Evolutionary conservation across 768 basidiomycete species (phyloP).

Genomic region (Psilocybe tampanensis): DNA sequence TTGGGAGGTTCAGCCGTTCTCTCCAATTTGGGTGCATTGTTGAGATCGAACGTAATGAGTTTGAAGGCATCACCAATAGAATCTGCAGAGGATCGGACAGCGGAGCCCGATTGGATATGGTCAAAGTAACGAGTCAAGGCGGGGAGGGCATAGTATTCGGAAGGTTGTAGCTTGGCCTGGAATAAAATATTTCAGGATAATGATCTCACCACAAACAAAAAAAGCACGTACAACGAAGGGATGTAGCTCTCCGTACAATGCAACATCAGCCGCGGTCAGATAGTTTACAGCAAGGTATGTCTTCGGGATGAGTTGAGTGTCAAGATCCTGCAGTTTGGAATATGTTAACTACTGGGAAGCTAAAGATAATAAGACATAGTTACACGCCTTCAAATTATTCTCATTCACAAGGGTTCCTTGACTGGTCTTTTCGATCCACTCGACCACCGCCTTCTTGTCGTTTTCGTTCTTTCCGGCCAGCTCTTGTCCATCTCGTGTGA

Average conservation of each 20-base stretch:
- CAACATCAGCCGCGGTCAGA: constrained; percentile 88
- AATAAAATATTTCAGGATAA: background rate
- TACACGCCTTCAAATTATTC: constrained; percentile 52
- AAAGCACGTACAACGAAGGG: constrained; percentile 67
- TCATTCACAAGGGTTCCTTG: constrained; percentile 48
- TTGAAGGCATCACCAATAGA: constrained; percentile 53
- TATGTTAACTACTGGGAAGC: background rate
- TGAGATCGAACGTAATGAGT: constrained; percentile 69
- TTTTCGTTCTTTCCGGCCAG: constrained; percentile 56
- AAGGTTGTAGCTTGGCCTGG: constrained; percentile 69
- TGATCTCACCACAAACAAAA: background rate
- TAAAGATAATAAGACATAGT: background rate
- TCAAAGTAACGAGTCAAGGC: constrained; percentile 93
- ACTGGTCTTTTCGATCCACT: constrained; percentile 72
- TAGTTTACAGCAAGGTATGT: constrained; percentile 88
- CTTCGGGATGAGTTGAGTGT: constrained; percentile 68
- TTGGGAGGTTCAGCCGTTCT: constrained; percentile 73
- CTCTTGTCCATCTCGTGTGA: constrained; percentile 44
- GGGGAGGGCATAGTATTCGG: constrained; percentile 80
- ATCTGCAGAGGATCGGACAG: constrained; percentile 60
- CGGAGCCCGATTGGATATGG: constrained; percentile 79
- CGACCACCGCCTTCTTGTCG: constrained; percentile 63
- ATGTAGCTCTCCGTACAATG: constrained; percentile 88
- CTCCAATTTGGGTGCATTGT: constrained; percentile 72
- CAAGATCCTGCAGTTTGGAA: constrained; percentile 56